Base-by-base conservation (phyloP, 768 basidiomycete species). In the Xerocomellus amylosporus region DNA sequence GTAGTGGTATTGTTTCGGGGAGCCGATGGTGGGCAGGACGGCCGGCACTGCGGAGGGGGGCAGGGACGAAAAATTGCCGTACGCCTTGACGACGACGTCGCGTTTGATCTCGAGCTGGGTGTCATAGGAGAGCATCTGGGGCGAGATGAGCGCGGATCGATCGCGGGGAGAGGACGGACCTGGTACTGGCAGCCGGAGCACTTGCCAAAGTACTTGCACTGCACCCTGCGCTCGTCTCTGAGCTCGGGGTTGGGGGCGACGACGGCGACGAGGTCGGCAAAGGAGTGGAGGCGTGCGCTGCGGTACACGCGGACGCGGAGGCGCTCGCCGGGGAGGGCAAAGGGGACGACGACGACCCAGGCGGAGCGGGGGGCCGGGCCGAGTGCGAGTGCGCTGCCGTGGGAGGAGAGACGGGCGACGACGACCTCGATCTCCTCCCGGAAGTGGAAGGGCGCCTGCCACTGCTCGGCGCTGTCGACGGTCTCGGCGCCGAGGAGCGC, bases 121-220 rank as follows among this genome's bases (percentile, higher is more conserved):
- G 26, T 87, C 84, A 62, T 96, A 97, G 0, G 93, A 84, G 1
- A 98, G 76, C 87, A 92, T 93, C 84, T 93, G 54, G 4, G n/a
- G 28, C 8, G n/a, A 1, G 26, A 12, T 51, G 30, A 49, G 54
- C 26, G 39, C 34, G 19, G 24, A 20, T 6, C 39, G n/a, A 37
- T 19, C 5, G 8, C 17, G 13, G 17, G 8, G 22, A 17, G 31
- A 24, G 17, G 49, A 61, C 74, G 15, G 38, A 88, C 91, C 76
- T 97, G 94, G 68, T 93, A 93, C 70, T 98, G 96, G 68, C 96
- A 99, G 2, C 96, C 96, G 1, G 83, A 90, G 70, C 95, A 98
- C 37, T 74, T 75, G 0, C 88, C 88, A 74, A 97, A 98, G 68
- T 98, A 94, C 57, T 84, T 82, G 73, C 96, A 98, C 56, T 78